Percentiles rank a stretch among this genome's conserved stretches.
Evolutionary conservation across 1,284 basidiomycete species (phyloP).

Genomic region (Apiotrichum akiyoshidainum): DNA sequence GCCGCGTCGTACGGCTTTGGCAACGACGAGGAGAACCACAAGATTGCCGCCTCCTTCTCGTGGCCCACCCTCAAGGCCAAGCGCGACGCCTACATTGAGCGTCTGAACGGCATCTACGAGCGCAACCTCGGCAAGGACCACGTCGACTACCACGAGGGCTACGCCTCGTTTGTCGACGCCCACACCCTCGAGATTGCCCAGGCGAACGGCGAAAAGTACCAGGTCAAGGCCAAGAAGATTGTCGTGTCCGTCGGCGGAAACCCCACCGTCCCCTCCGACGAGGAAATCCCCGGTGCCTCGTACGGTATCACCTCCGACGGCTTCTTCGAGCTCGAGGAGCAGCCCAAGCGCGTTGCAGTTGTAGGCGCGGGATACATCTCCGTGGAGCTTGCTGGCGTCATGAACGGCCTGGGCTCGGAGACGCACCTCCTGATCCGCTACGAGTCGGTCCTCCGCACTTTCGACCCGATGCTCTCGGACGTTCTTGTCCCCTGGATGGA

Average conservation of each 20-base stretch:
- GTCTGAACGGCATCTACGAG: slow-evolving; percentile 89
- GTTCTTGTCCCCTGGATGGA: slow-evolving; percentile 87
- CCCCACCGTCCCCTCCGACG: slow-evolving; percentile 75
- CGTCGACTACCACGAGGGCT: slow-evolving; percentile 83
- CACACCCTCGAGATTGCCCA: slow-evolving; percentile 66
- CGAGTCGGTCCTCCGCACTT: slow-evolving; percentile 85
- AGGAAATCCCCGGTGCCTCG: slow-evolving; percentile 79
- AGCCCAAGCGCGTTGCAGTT: slow-evolving; percentile 89
- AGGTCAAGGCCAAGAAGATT: slow-evolving; percentile 69
- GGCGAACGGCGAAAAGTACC: slow-evolving; percentile 62
- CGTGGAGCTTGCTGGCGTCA: slow-evolving; percentile 86
- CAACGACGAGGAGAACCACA: slow-evolving; percentile 52
- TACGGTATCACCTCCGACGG: slow-evolving; percentile 92
- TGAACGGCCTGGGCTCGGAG: slow-evolving; percentile 81
- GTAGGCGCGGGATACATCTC: slow-evolving; percentile 97
- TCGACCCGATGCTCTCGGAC: slow-evolving; percentile 84
- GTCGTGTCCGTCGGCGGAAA: slow-evolving; percentile 82
- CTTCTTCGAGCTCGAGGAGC: slow-evolving; percentile 87
- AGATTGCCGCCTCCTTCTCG: slow-evolving; percentile 65
- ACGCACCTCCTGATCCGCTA: slow-evolving; percentile 88
- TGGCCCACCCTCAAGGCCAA: slow-evolving; percentile 90
- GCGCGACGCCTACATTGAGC: slow-evolving; percentile 90
- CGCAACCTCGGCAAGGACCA: slow-evolving; percentile 81
- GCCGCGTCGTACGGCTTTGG: slow-evolving; percentile 73
- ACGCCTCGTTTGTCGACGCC: slow-evolving; percentile 67